Conservation (phyloP, 305 asterid species). For the Caryopteris hybrid region DNA sequence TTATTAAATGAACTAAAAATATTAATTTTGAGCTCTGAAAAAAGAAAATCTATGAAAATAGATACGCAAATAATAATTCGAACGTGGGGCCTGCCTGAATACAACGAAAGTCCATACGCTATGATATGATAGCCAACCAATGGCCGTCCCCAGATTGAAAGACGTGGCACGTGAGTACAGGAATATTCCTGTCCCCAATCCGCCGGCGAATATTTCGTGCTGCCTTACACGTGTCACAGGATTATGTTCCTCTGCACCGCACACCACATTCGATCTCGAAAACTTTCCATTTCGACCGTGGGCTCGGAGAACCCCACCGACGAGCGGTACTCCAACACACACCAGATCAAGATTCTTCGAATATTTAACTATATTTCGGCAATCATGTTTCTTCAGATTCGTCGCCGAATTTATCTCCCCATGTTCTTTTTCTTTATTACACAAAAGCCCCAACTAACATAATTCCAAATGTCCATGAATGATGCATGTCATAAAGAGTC, state of each 20-base stretch:
- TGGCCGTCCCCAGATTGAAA: slow-evolving; percentile 27
- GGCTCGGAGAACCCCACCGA: not conserved
- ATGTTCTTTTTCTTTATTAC: slow-evolving; percentile 27
- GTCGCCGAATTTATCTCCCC: slow-evolving; percentile 79
- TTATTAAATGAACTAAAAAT: too few relatives aligned
- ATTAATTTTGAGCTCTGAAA: too few relatives aligned
- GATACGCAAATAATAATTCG: not conserved
- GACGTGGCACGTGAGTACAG: slow-evolving; percentile 61
- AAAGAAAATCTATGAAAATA: too few relatives aligned
- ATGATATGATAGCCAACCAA: slow-evolving; percentile 12
- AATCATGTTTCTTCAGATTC: slow-evolving; percentile 62
- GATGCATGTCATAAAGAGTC: slow-evolving; percentile 9
- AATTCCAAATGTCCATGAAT: slow-evolving; percentile 23
- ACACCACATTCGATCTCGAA: not conserved
- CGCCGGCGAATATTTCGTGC: slow-evolving; percentile 39
- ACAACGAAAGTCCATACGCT: slow-evolving; percentile 16
- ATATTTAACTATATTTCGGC: slow-evolving; percentile 13
- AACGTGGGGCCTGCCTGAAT: not conserved
- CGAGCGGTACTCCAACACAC: slow-evolving; percentile 9
- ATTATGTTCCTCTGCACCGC: slow-evolving; percentile 11
- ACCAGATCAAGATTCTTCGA: slow-evolving; percentile 17
- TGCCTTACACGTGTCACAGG: slow-evolving; percentile 26
- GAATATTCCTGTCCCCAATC: slow-evolving; percentile 48
- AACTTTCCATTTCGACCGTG: slow-evolving; percentile 18
- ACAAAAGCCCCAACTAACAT: slow-evolving; percentile 8